Base-by-base conservation (phyloP, 1,284 basidiomycete genomes). In the Retiboletus flavoniger region DNA sequence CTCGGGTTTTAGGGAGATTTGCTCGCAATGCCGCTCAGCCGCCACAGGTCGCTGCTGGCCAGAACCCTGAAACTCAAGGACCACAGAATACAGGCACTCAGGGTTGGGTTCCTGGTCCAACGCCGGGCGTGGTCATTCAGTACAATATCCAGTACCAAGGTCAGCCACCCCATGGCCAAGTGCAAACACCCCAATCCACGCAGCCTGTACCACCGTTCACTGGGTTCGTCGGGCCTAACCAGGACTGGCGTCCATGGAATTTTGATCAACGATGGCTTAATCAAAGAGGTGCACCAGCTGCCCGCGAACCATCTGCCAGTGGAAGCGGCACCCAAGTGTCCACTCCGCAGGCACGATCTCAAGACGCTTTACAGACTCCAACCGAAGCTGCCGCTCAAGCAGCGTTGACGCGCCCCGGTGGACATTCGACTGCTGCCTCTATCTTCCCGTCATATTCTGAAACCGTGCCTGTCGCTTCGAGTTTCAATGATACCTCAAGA, bases 231-330 rank as follows among this genome's bases (percentile, higher is more conserved):
- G 84, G 83, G 4, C 85, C 85, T 16, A 79, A 77, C 36, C 82
- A 79, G n/a, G 74, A 70, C 17, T 87, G 84, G 83, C 81, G 81
- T 53, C 78, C 77, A 24, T 88, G 85, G 85, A 73, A 72, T 38
- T 57, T 72, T 26, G 72, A 75, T 55, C 73, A 58, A 16, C 67
- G 65, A 41, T 66, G 62, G 66, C 61, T 67, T 39, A 42, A 66
- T 51, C 58, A 51, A 24, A 55, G 60, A 24, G 48, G n/a, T 16
- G 40, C 40, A 39, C 44, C 42, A 29, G 16, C 51, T 34, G 8
- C 47, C 14, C 58, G 39, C 17, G 56, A 50, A 19, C 35, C 56
- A 42, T 51, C 60, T 48, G 31, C 46, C 26, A 51, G 49, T 34
- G 47, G 44, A 49, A 42, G 46, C 53, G 52, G 32, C 36, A 43